These are phyloP conservation scores for Cutaneotrichosporon sp. DNA, from an alignment of 1,284 basidiomycete genomes.

Conservation along the genomic window DNA sequence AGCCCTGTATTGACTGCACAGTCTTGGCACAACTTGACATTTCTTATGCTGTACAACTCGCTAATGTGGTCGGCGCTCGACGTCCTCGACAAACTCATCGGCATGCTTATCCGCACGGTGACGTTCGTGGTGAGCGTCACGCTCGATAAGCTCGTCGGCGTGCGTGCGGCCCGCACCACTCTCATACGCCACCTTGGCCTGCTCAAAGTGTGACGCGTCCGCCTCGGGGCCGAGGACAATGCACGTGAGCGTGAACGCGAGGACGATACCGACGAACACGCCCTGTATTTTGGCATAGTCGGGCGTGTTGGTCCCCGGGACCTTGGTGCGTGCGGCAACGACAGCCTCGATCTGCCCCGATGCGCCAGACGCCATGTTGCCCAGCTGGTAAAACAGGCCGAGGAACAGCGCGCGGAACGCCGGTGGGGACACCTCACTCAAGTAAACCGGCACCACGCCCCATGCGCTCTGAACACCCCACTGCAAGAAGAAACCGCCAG, in stretches of 20 bases:
- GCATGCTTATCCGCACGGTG: background rate
- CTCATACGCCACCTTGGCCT: slow-evolving; percentile 71
- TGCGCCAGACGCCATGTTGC: slow-evolving; percentile 74
- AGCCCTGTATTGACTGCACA: too few species aligned
- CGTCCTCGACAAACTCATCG: background rate
- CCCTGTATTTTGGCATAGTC: slow-evolving; percentile 84
- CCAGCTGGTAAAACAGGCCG: slow-evolving; percentile 68
- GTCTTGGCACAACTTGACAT: too few species aligned
- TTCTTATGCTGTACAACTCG: too few species aligned
- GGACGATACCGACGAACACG: slow-evolving; percentile 67
- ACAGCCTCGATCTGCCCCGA: slow-evolving; percentile 90
- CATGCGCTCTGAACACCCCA: slow-evolving; percentile 72
- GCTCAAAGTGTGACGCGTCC: slow-evolving; percentile 76
- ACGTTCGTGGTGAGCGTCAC: slow-evolving; percentile 21
- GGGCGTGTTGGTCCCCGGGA: slow-evolving; percentile 39
- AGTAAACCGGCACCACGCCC: slow-evolving; percentile 51
- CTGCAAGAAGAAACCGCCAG: slow-evolving; percentile 60
- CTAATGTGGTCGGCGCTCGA: background rate
- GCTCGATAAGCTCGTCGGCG: slow-evolving; percentile 21
- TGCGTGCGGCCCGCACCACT: slow-evolving; percentile 60
- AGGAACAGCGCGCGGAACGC: slow-evolving; percentile 91
- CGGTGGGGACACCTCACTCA: slow-evolving; percentile 73
- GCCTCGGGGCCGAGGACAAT: slow-evolving; percentile 54
- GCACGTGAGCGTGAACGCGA: slow-evolving; percentile 38
- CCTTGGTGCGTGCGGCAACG: slow-evolving; percentile 51